Base-by-base conservation (phyloP, 1,284 basidiomycete species). In the Marasmius sp. region DNA sequence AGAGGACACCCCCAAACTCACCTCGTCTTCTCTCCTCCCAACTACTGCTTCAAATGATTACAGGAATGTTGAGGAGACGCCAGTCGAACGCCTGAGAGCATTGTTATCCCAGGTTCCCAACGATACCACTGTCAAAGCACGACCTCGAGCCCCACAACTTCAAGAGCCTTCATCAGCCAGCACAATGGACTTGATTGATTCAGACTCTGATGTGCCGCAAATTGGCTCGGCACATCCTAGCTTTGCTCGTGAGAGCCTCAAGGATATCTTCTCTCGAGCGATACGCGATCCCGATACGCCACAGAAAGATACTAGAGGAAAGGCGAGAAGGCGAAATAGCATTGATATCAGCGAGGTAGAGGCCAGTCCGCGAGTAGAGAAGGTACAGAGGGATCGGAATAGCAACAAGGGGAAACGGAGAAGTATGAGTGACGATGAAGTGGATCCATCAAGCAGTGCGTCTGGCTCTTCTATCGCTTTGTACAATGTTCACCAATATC, bases 371-470 rank as follows among this genome's bases (percentile, higher is more conserved):
- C 68, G 80, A 5, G 73, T 78, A 34, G 66, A 71, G 33, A 74
- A 76, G 63, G 72, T 81, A 41, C 69, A 76, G 45, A 73, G 71
- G 56, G 78, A 81, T 60, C 75, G 80, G 58, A 73, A 72, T n/a
- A 77, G 73, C 62, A 75, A 75, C 66, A 85, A 80, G 71, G 80
- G 79, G 9, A 84, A 86, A 65, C 76, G 82, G 59, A 80, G 76
- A 66, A 89, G 85, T 68, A 64, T 87, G 66, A 89, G 87, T 66
- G 89, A 91, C 63, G 88, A 90, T 66, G 89, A 90, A 68, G 71
- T 75, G 11, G 87, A 88, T 50, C 81, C 79, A 63, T 68, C 72
- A 45, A 73, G 79, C 45, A 79, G 88, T 91, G 71, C 68, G 86
- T 79, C 43, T 9, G 47, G 71, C 39, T 60, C 38, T 41, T 14